Base-by-base conservation (phyloP, 208 protist genomes). In the Crithidia fasciculata region DNA sequence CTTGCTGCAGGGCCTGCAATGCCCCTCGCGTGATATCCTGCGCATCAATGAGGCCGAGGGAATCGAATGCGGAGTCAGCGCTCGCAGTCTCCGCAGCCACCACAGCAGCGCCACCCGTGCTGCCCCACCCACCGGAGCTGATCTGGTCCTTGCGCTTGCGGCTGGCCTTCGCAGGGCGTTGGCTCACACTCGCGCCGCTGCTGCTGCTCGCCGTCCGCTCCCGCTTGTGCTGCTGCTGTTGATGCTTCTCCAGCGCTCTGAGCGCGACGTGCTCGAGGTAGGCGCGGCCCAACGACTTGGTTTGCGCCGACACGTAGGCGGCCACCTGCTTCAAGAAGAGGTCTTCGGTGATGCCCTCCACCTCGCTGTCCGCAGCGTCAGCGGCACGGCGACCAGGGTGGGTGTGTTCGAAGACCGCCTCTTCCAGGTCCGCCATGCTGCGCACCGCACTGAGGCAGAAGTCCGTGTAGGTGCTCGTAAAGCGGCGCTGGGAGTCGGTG, bases 261-360 rank as follows among this genome's bases (percentile, higher is more conserved):
- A 82, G 69, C 19, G 79, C 89, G 13, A 94, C 78, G 74, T 88
- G 89, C 66, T 94, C 86, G 16, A 94, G 70, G 57, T 94, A 94
- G 53, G 86, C 81, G 15, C 78, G 62, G 10, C 79, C 76, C 10
- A 92, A 63, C n/a, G 69, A 72, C 56, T 43, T 74, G 8, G 84
- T 91, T 60, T 91, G 82, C 12, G 81, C 83, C 0, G 87, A 79
- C 50, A 92, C 68, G 78, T 89, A 92, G 8, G 67, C 64, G 12
- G 82, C 70, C 18, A 95, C 61, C 50, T 88, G 80, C 49, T 82
- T 84, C 4, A 95, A 37, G 45, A 95, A 83, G n/a, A 79, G 63
- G 6, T 69, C 63, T 16, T 85, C 84, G 8, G 49, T 56, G 54
- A 95, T 91, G 53, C 79, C 72, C 19, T 63, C 58, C 43, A 88